Base-by-base conservation (phyloP, 2,329 filamentous ascomycete genomes). In the Sporothrix curviconia region DNA sequence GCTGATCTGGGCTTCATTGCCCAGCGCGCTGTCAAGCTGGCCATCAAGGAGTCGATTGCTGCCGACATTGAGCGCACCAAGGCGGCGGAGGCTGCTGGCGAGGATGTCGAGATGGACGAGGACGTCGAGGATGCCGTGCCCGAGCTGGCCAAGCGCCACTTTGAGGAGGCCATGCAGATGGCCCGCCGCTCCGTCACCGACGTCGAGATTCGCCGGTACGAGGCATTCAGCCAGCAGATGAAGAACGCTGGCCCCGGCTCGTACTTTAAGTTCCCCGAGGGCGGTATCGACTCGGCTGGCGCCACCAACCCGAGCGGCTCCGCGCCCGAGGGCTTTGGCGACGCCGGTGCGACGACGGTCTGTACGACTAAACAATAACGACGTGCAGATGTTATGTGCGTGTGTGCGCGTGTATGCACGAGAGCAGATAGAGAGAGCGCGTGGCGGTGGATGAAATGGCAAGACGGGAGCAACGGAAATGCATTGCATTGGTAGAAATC, bases 1-100 rank as follows among this genome's bases (percentile, higher is more conserved):
- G 94, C 94, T 69, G 94, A 99, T 88, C 83, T 99, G 72, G 94
- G 94, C 62, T 99, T 97, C 79, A 92, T 99, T 71, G 96, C 94
- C 24, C 94, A 99, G 79, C 91, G 94, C 73, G 94, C 94, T 55
- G 94, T 96, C 80, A 99, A 99, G 85, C 86, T 97, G 69, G 94
- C 94, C 66, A 99, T 99, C 79, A 99, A 99, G 83, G 87, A 99
- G 78, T 86, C 92, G 30, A 99, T 99, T 67, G 79, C 85, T 17
- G 71, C 81, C 47, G 92, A 97, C 61, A 97, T 99, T 66, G 89
- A 95, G 76, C 89, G 90, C 65, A 80, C 81, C 69, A 96, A 95
- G 84, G 87, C 87, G 68, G 90, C 89, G 58, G 92, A 96, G 77
- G 92, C 88, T 62, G 81, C 86, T 65, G 90, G 89, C 60, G 88